Evolutionary conservation across 2,329 filamentous ascomycete genomes (phyloP), one percentile per base, ranked within the genome.

Genomic region (Fusarium hainanense): DNA sequence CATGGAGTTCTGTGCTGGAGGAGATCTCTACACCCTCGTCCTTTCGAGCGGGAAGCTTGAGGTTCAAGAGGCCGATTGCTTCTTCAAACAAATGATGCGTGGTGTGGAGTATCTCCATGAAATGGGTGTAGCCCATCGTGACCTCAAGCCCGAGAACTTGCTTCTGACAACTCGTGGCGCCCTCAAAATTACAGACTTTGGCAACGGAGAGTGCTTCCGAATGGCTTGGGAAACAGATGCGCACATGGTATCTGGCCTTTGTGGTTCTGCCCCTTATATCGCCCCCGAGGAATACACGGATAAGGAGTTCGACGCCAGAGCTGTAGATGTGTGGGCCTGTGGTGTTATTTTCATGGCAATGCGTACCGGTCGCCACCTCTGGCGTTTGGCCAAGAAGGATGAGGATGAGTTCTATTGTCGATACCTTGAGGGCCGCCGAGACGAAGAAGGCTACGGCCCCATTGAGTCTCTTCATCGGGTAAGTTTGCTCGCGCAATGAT

Each of bases 341-440:
- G 96, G 96, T 77, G 96, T 99, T 54, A 99, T 99, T 64, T 99
- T 99, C 83, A 99, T 99, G 96, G 96, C 96, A 16, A 99, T 99
- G 96, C 88, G 96, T 62, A 98, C 95, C 3, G 96, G 96, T 8
- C 88, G 96, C 55, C 96, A 99, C 80, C 85, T 99, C 11, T 99
- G 96, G 96, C 92, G 94, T 57, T 89, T 98, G n/a, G 96, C 96
- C 9, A 95, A 95, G 81, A 97, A 94, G 81, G 94, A 97, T 58
- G 95, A 98, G 71, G 96, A 99, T 76, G 96, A 98, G 77, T 99
- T 98, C 75, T 99, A 97, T 78, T 92, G 93, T 69, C 91, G 94
- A 43, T 99, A 99, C 77, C 87, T 99, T 7, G 92, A 97, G 77
- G 96, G 96, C 30, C 90, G 96, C 55, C 92, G 93, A 77, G 94